phyloP scores from a whole-genome alignment of 352 stramenopile species.

The Chrysophaeum taylorii region DNA sequence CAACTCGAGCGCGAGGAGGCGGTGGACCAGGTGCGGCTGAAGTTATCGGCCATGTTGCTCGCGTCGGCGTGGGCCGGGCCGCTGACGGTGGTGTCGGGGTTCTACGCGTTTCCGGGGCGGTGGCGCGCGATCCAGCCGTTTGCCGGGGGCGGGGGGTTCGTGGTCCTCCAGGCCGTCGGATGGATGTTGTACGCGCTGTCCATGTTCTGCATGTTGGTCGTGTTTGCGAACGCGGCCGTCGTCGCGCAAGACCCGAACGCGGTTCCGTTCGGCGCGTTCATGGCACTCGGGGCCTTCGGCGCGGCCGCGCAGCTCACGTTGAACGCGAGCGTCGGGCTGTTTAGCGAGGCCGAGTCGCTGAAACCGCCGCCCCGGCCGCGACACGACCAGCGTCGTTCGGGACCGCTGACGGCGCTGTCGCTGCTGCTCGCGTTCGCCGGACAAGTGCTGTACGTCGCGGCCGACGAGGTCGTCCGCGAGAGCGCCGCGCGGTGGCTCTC shows the following conservation, averaged over 20 bases:
- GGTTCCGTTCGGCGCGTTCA: neutral
- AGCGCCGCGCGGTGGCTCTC: neutral
- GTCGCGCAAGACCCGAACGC: neutral
- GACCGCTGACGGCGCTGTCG: neutral
- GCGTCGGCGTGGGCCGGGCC: neutral
- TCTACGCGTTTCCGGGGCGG: neutral
- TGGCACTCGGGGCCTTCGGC: neutral
- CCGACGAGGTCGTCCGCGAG: neutral
- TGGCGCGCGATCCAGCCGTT: neutral
- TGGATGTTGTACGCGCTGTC: slow-evolving; percentile 5
- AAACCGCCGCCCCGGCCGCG: no score
- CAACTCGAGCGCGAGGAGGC: neutral
- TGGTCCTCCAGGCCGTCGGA: neutral
- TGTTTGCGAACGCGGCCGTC: no score
- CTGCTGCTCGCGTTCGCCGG: neutral
- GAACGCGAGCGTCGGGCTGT: neutral
- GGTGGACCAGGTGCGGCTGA: neutral
- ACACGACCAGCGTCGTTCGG: no score
- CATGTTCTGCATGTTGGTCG: neutral
- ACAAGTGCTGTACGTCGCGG: neutral
- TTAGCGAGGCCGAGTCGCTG: neutral
- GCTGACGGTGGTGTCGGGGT: slow-evolving; percentile 1
- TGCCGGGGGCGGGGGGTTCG: neutral
- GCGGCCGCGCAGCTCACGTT: neutral
- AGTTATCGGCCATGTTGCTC: neutral